Evolutionary conservation across 768 basidiomycete species (phyloP), one percentile per base, ranked within the genome.

Genomic region (Pholiota microspora): DNA sequence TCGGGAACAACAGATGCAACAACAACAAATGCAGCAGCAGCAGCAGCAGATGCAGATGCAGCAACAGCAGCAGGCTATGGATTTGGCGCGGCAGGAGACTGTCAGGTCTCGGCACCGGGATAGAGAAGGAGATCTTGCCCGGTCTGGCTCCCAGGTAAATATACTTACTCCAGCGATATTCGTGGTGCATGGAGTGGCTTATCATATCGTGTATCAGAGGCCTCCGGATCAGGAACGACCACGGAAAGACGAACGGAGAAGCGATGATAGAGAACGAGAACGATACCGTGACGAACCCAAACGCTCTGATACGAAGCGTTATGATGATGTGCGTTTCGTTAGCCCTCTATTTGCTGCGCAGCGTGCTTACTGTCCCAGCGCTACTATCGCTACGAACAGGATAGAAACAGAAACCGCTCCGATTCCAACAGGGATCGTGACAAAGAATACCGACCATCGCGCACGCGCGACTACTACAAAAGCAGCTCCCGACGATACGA

Each of bases 121-220:
- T 1, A 51, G 57, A 28, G 57, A 61, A 29, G 54, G 49, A 24
- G 63, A 63, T 15, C 23, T 59, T 15, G 28, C 50, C 15, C 53
- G 64, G 28, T 58, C 60, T 25, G 16, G 53, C 9, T 63, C 64
- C 21, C 59, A 62, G 57, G 66, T 67, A 28, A 28, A 58, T 58
- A 3, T 24, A 5, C 3, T 36, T 6, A 5, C 3, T 36, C 7
- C 34, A 18, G 15, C 25, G 45, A 25, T 12, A 4, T 7, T n/a
- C 21, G n/a, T 10, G n/a, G 13, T 16, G 7, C 25, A 16, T 25
- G 24, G n/a, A 18, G 15, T 24, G 9, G 36, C 25, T 48, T 45
- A 28, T 27, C 7, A 16, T 28, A 7, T 51, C 23, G 8, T 25
- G 28, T 16, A 40, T 21, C 21, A 61, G 58, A 57, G 56, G 32